Evolutionary conservation across 129 eudicot species (phyloP).

Genomic region (Arctium minus): DNA sequence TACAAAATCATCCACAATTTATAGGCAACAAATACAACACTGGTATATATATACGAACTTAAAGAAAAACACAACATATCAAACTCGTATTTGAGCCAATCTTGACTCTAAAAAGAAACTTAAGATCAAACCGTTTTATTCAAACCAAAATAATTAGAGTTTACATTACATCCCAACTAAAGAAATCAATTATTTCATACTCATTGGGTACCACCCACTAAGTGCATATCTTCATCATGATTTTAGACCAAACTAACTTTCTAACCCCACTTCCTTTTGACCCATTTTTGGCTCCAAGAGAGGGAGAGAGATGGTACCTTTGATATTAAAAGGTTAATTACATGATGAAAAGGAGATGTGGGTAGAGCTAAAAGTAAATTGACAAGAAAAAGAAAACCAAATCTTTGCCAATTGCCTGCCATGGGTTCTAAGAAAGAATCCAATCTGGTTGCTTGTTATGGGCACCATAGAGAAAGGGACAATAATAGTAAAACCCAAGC

Average conservation of each 20-base stretch:
- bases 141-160: neutral
- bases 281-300: constrained; percentile 22
- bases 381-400: constrained; percentile 15
- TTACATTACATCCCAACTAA: constrained; percentile 11
- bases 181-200: constrained; percentile 21
- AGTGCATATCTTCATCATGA: constrained; percentile 30
- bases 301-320: neutral
- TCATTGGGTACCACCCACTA: constrained; percentile 29
- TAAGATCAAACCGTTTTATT: neutral
- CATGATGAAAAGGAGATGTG: constrained; percentile 15
- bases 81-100: neutral
- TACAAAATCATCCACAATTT: neutral
- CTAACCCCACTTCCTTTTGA: constrained; percentile 34
- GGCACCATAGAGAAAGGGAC: neutral
- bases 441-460: constrained; percentile 15
- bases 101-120: neutral
- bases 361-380: constrained; percentile 16
- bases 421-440: constrained; percentile 13
- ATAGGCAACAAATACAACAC: neutral
- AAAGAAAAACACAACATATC: neutral
- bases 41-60: neutral
- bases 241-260: constrained; percentile 24
- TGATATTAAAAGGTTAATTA: constrained; percentile 1
- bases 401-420: constrained; percentile 17
- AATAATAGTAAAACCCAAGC: constrained; percentile 12